Percentiles rank a stretch among this genome's conserved stretches.
These are phyloP conservation scores for Quercus berberidifolia DNA, from an alignment of 306 rosid species.

Conservation along the genomic window DNA sequence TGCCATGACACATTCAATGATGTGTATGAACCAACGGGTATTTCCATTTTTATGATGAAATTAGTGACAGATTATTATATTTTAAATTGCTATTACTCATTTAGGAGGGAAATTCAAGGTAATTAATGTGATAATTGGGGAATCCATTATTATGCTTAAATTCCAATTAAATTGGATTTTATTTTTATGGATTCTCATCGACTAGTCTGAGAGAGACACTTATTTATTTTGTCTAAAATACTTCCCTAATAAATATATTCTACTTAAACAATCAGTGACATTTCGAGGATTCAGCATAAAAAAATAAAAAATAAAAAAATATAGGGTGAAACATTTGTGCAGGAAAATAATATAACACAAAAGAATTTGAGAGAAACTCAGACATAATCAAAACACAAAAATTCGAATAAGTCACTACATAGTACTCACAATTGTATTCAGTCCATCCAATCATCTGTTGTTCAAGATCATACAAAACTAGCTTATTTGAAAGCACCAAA, in stretches of 20 bases:
- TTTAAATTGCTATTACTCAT: too few relatives aligned
- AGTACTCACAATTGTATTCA: constrained; percentile 72
- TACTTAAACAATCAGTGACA: neutral
- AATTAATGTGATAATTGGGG: neutral
- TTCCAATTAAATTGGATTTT: neutral
- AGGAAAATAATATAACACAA: neutral
- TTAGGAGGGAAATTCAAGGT: too few relatives aligned
- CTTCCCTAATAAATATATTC: neutral
- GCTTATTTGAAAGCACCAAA: constrained; percentile 74
- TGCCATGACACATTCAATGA: neutral
- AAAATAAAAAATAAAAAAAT: neutral
- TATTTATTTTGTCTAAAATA: too few relatives aligned
- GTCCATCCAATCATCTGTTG: constrained; percentile 71
- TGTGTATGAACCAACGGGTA: neutral
- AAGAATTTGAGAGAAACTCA: constrained; percentile 1
- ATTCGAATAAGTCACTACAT: neutral
- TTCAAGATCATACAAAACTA: constrained; percentile 68
- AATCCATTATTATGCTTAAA: neutral
- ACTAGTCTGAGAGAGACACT: too few relatives aligned
- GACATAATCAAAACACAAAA: constrained; percentile 2
- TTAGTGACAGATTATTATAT: neutral
- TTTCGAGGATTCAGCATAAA: neutral
- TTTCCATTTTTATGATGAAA: neutral
- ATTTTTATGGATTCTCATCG: too few relatives aligned
- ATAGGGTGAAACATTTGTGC: neutral